Evolutionary conservation across 164 flowering plant genomes (phyloP).

Genomic region (Stephania japonica): DNA sequence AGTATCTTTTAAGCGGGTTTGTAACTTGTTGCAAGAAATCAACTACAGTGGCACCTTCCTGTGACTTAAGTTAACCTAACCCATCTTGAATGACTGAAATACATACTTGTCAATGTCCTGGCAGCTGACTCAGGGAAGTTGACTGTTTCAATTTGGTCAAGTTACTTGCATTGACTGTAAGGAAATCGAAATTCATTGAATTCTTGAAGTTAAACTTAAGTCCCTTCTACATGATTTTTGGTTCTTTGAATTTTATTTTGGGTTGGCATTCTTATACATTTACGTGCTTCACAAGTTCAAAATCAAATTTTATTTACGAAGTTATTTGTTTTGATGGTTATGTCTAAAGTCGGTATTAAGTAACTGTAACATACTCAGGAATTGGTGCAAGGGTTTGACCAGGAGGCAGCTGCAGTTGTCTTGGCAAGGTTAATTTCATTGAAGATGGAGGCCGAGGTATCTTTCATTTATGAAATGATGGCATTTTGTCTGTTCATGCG

Average conservation of each 20-base stretch:
- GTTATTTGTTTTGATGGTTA: not conserved
- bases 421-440: constrained; percentile 79
- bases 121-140: not conserved
- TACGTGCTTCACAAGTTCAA: not conserved
- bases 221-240: not conserved
- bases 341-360: constrained; percentile 4
- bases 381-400: constrained; percentile 89
- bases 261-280: not conserved
- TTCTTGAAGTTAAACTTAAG: too few relatives aligned
- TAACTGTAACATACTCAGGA: constrained; percentile 45
- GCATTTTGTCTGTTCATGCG: not conserved
- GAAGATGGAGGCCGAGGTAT: constrained; percentile 98
- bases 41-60: not conserved
- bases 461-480: not conserved
- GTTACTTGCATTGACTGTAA: not conserved
- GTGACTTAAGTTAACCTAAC: not conserved
- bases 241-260: not conserved
- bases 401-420: constrained; percentile 95
- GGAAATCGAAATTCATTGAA: not conserved
- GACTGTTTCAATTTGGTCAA: not conserved
- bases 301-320: not conserved
- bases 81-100: not conserved
- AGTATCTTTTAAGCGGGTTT: not conserved
- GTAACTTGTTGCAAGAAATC: not conserved
- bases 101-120: not conserved